phyloP scores from a whole-genome alignment of 2,329 filamentous ascomycete genomes.

The Nannizziopsis barbatae region DNA sequence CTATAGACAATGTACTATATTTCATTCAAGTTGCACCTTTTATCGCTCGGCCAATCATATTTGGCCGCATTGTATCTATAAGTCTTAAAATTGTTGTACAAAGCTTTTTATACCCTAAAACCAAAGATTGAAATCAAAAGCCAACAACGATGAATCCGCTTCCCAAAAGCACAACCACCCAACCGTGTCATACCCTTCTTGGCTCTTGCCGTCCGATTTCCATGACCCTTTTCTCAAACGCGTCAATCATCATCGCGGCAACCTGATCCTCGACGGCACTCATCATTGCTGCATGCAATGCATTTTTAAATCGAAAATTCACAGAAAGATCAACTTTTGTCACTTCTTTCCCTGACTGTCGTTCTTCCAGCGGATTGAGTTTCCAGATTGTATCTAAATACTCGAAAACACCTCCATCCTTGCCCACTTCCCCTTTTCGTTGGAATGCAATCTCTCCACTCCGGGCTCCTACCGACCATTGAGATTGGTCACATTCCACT shows the following conservation, averaged over 20 bases:
- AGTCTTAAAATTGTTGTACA: conserved; percentile 4
- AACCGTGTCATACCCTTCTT: neutral
- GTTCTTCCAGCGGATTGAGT: conserved; percentile 28
- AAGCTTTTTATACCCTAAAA: neutral
- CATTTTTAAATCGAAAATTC: conserved; percentile 75
- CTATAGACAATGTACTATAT: conserved; percentile 11
- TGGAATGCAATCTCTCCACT: conserved; percentile 31
- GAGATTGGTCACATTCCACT: conserved; percentile 62
- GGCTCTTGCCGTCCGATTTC: conserved; percentile 38
- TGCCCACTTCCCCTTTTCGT: conserved; percentile 48
- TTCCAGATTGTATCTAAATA: conserved; percentile 37
- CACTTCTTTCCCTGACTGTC: conserved; percentile 28
- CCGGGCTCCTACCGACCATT: conserved; percentile 59
- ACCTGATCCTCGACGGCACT: conserved; percentile 72
- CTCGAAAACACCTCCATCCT: conserved; percentile 51
- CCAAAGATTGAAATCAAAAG: neutral
- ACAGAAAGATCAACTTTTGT: conserved; percentile 69
- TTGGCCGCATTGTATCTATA: conserved; percentile 5
- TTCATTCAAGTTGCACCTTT: conserved; percentile 2
- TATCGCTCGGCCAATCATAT: neutral
- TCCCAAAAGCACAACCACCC: neutral
- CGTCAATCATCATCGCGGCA: conserved; percentile 26
- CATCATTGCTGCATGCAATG: conserved; percentile 75
- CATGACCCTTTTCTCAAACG: conserved; percentile 68
- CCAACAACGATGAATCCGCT: neutral